Evolutionary conservation across 257 asterid genomes (phyloP).

Genomic region (Datura wrightii): DNA sequence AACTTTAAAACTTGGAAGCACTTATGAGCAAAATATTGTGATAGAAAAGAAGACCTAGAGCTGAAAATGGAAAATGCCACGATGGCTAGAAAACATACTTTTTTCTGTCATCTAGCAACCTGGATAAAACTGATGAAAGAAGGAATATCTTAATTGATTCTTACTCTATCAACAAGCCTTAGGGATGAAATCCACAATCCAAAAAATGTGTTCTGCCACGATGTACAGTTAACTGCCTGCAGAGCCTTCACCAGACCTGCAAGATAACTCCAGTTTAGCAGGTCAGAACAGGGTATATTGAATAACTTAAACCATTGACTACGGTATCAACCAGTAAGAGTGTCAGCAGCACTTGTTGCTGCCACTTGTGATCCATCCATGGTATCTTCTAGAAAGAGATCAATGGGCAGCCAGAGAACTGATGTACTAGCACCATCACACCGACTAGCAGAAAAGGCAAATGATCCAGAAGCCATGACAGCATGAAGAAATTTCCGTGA

Average conservation of each 20-base stretch:
- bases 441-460: slow-evolving; percentile 62
- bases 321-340: slow-evolving; percentile 62
- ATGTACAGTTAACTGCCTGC: slow-evolving; percentile 75
- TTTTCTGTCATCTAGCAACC: slow-evolving; percentile 24
- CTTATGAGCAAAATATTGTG: neutral
- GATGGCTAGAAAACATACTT: neutral
- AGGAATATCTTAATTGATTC: slow-evolving; percentile 29
- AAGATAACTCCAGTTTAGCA: slow-evolving; percentile 37
- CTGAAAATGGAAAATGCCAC: neutral
- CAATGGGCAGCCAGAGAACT: slow-evolving; percentile 93
- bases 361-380: slow-evolving; percentile 83
- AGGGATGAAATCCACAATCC: slow-evolving; percentile 92
- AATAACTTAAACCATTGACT: slow-evolving; percentile 3
- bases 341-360: slow-evolving; percentile 82
- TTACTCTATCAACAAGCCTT: slow-evolving; percentile 95
- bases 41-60: slow-evolving; percentile 19
- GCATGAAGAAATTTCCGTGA: slow-evolving; percentile 71
- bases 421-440: slow-evolving; percentile 64
- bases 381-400: slow-evolving; percentile 86
- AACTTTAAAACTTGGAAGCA: slow-evolving; percentile 8
- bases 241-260: slow-evolving; percentile 92
- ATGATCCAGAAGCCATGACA: slow-evolving; percentile 59
- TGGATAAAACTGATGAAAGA: neutral
- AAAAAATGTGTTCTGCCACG: slow-evolving; percentile 96
- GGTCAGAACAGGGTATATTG: neutral